phyloP scores from a whole-genome alignment of 148 eudicot genomes.

The Silene latifolia region DNA sequence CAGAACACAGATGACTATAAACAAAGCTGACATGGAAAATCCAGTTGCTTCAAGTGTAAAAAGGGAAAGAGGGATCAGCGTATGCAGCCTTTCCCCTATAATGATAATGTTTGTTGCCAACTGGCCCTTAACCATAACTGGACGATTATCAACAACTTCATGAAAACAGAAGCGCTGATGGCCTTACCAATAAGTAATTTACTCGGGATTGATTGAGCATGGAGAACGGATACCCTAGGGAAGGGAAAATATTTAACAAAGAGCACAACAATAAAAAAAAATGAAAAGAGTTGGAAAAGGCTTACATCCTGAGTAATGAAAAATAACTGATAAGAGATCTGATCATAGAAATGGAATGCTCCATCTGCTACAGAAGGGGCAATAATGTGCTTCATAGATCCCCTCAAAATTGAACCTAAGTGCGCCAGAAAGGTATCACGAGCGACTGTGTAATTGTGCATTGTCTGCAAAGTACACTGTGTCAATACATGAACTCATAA shows the following conservation, averaged over 20 bases:
- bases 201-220: not conserved
- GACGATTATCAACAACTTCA: not conserved
- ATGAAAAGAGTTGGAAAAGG: constrained; percentile 7
- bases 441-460: constrained; percentile 84
- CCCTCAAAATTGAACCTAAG: constrained; percentile 92
- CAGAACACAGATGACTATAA: not conserved
- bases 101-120: too few relatives aligned
- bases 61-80: too few relatives aligned
- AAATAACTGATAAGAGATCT: constrained; percentile 86
- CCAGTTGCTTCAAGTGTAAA: not conserved
- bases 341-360: constrained; percentile 85
- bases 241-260: not conserved
- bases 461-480: constrained; percentile 51
- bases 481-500: constrained; percentile 7
- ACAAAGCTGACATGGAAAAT: not conserved
- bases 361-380: constrained; percentile 93
- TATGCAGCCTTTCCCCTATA: too few relatives aligned
- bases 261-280: not conserved
- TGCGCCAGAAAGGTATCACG: constrained; percentile 91
- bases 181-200: not conserved
- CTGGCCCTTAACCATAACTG: not conserved
- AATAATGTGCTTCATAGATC: constrained; percentile 87
- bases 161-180: not conserved
- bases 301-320: constrained; percentile 86
- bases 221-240: not conserved